Base-by-base conservation (phyloP, 495 filamentous ascomycete species). In the Aspergillus homomorphus region DNA sequence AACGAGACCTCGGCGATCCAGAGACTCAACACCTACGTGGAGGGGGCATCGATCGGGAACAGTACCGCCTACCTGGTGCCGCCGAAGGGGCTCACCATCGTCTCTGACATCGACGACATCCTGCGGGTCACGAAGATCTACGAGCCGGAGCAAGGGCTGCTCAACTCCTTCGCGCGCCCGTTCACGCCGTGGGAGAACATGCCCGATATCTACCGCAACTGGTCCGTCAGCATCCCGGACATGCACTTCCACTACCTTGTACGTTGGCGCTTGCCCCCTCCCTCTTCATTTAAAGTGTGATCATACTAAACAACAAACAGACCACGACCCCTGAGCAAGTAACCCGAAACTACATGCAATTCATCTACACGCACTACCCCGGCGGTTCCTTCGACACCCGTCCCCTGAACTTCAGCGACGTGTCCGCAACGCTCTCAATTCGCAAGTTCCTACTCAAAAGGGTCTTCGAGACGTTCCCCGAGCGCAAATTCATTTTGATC, bases 321-420 rank as follows among this genome's bases (percentile, higher is more conserved):
- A 46, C 45, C 2, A 46, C 45, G 8, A 46, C 45, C 6, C 45
- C 45, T 19, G 45, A 46, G 18, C 45, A 46, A 22, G 45, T 46
- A 3, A 46, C 45, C 16, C 1, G 45, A 46, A 46, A 46, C 45
- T 46, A 46, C 19, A 46, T 46, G 45, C 45, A 46, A n/a, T 46
- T 46, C 18, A 46, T 46, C 18, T 46, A 46, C 18, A 23, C 19
- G 5, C 19, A 20, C 18, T 46, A 46, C 18, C 45, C 45, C 0
- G 45, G 45, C 0, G 45, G 45, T 3, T 46, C 45, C 10, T 46
- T 46, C 45, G 45, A 46, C 45, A 46, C 45, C 45, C 45, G 45
- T 20, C 45, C 45, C 45, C 45, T 46, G 18, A 46, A 46, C 45
- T 46, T 46, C 19, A 46, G 45, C 45, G 45, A 46, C 45, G 45